Evolutionary conservation across 2,329 filamentous ascomycete species (phyloP), one percentile per base, ranked within the genome.

Genomic region (Didymosphaeria variabile): DNA sequence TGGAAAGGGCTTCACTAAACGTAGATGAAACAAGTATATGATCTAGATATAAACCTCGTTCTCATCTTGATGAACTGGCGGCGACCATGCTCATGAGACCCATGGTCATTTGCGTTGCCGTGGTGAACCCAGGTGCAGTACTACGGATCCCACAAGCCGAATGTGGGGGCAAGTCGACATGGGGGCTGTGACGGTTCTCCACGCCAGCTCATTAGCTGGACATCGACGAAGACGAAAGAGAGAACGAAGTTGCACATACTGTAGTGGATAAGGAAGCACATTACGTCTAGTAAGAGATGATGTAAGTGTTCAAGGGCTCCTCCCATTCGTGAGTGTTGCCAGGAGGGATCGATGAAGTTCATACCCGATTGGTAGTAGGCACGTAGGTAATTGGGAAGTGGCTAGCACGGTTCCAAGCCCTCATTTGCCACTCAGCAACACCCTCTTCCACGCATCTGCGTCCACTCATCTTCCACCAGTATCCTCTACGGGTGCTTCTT

Each of bases 1-100:
- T 92, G 90, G 90, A 84, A 83, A 58, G 89, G 90, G 0, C 62
- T 63, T 69, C 77, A 60, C n/a, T 44, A 9, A 44, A 36, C 10
- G 10, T 15, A 12, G 9, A 36, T 15, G 10, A 12, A 36, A 12
- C 34, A 12, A 36, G 34, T 36, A 36, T 6, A 5, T 36, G 34
- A 15, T 36, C 5, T 29, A 6, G 6, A 29, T 29, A 29, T 29
- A 4, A 29, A 29, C 4, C 6, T 29, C 6, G 26, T 29, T 29
- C 26, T 29, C 6, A 29, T 29, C 26, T 29, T 29, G 26, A 29
- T 29, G 6, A 29, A 29, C 4, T 29, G 26, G 26, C 6, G 6
- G 26, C 26, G 26, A 36, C 15, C 34, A 36, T 5, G 34, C 15
- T 36, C 10, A 10, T 12, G 15, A 36, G 10, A 36, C 3, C 15